Percentiles rank a stretch among this genome's conserved stretches.
These are phyloP conservation scores for Kregervanrija pseudodelftensis DNA, from an alignment of 805 yeast genomes.

Conservation along the genomic window DNA sequence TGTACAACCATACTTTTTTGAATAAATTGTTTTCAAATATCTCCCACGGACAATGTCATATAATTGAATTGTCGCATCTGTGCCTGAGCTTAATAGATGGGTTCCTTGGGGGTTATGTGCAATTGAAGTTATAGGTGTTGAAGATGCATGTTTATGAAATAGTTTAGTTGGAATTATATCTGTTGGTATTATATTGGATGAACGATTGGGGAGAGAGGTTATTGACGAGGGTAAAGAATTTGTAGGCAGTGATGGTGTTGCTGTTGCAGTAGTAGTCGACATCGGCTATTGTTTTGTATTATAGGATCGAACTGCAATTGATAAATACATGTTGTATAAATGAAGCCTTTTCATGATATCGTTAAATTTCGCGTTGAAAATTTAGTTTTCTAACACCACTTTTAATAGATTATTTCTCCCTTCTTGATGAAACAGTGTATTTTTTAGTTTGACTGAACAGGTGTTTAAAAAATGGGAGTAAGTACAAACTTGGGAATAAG, in stretches of 20 bases:
- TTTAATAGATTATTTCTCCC: no score
- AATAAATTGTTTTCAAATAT: slow-evolving; percentile 59
- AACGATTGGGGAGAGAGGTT: neutral
- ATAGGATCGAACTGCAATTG: no score
- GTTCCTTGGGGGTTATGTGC: slow-evolving; percentile 84
- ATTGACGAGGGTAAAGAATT: neutral
- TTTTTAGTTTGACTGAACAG: no score
- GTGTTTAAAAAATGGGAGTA: no score
- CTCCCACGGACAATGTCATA: slow-evolving; percentile 70
- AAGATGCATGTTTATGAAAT: slow-evolving; percentile 33
- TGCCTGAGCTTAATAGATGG: slow-evolving; percentile 65
- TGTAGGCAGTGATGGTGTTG: neutral
- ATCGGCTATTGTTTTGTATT: no score
- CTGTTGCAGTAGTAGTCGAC: neutral
- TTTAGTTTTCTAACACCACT: no score
- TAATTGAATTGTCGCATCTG: slow-evolving; percentile 75
- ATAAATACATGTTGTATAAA: no score
- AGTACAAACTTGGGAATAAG: no score
- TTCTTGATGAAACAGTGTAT: no score
- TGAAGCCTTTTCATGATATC: no score
- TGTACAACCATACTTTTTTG: slow-evolving; percentile 90
- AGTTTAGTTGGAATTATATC: slow-evolving; percentile 30
- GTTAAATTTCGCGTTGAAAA: no score
- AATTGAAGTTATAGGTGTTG: slow-evolving; percentile 57
- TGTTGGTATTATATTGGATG: neutral